Evolutionary conservation across 306 rosid genomes (phyloP).

Genomic region (Gynostemma pentaphyllum): DNA sequence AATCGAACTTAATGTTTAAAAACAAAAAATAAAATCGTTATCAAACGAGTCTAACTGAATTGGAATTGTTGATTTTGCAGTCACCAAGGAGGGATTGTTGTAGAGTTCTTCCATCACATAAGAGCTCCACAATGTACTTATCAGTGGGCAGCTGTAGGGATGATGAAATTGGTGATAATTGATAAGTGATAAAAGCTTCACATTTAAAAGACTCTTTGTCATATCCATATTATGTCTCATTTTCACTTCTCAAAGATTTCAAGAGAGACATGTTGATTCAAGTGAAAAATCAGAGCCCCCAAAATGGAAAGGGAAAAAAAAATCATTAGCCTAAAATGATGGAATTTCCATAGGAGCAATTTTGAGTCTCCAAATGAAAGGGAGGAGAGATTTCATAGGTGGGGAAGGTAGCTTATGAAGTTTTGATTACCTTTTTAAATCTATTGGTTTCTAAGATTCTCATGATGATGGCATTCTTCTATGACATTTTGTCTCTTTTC

Average conservation of each 20-base stretch:
- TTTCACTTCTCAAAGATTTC: neutral
- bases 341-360: too few species aligned
- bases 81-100: slow-evolving; percentile 92
- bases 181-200: slow-evolving; percentile 19
- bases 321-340: neutral
- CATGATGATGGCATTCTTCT: too few species aligned
- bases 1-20: too few species aligned
- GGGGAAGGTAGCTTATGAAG: too few species aligned
- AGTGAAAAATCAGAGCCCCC: neutral
- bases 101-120: slow-evolving; percentile 47
- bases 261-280: neutral
- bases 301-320: too few species aligned
- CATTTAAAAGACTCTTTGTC: neutral
- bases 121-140: slow-evolving; percentile 35
- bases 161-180: slow-evolving; percentile 51
- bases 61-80: slow-evolving; percentile 33
- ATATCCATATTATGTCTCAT: neutral
- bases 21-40: too few species aligned
- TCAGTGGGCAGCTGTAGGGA: slow-evolving; percentile 54
- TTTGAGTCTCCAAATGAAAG: too few species aligned
- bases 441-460: too few species aligned
- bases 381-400: too few species aligned
- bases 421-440: too few species aligned
- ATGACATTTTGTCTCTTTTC: too few species aligned
- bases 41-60: slow-evolving; percentile 5